phyloP scores from a whole-genome alignment of 805 yeast genomes.

The Metschnikowia bowlesiae region DNA sequence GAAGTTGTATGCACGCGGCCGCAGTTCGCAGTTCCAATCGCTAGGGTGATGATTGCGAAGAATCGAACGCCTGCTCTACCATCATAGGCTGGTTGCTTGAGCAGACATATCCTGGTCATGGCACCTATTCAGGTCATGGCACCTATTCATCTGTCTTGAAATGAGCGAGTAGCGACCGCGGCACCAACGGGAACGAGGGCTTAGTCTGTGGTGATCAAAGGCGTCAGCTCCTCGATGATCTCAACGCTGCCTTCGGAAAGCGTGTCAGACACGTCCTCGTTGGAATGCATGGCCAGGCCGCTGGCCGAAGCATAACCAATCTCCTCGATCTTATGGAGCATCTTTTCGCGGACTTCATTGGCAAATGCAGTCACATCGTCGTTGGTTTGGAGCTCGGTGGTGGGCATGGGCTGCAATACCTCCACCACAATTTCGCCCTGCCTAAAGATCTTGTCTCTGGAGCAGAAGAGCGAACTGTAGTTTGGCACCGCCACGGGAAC shows the following conservation, averaged over 20 bases:
- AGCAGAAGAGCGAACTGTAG: slow-evolving; percentile 67
- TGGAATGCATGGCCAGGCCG: neutral
- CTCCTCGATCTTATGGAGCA: slow-evolving; percentile 43
- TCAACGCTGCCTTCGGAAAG: slow-evolving; percentile 14
- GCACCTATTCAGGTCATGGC: no score
- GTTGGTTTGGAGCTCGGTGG: slow-evolving; percentile 57
- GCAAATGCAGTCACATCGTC: slow-evolving; percentile 67
- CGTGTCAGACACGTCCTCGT: slow-evolving; percentile 1
- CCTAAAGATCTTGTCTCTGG: slow-evolving; percentile 60
- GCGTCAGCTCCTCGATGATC: slow-evolving; percentile 16
- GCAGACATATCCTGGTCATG: no score
- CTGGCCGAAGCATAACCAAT: slow-evolving; percentile 35
- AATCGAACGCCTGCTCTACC: no score
- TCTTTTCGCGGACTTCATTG: slow-evolving; percentile 50
- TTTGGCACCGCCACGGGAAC: slow-evolving; percentile 87
- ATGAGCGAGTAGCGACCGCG: no score
- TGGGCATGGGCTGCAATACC: slow-evolving; percentile 77
- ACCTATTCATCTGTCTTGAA: no score
- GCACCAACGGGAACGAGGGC: no score
- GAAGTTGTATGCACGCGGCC: no score
- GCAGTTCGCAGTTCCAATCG: no score
- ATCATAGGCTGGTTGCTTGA: no score
- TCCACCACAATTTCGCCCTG: slow-evolving; percentile 72
- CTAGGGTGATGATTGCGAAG: no score
- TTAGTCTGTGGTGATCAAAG: slow-evolving; percentile 15